Evolutionary conservation across 176 grass and related monocot genomes (phyloP), one percentile per base, ranked within the genome.

Genomic region (Pontederia paniculata): DNA sequence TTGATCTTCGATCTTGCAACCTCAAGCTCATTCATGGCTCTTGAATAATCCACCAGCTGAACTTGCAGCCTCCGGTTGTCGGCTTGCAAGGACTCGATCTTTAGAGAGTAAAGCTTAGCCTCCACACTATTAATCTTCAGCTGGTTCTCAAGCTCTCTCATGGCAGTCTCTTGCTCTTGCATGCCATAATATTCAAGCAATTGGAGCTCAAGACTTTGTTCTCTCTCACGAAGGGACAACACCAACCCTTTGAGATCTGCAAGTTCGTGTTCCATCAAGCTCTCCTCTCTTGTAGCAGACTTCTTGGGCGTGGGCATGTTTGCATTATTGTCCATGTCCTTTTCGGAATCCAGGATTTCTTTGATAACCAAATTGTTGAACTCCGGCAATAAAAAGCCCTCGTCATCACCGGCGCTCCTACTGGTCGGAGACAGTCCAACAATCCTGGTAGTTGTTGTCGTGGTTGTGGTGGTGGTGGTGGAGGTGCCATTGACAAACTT

Each of bases 111-210:
- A n/a, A 91, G 54, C 76, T 98, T 81, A 16, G 80, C 74, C 71
- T 98, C 83, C 0, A 84, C 80, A 47, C 51, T 84, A 62, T 73
- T 88, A 66, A 98, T 78, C 77, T 84, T 88, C 19, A 88, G 47
- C 51, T 91, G 87, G 71, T 77, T 98, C 80, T 88, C 72, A 63
- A 98, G 86, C 78, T 91, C 80, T 60, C 67, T 81, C 68, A 91
- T 60, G 3, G 77, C 64, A 57, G 63, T 68, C 55, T 84, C 77
- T 66, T 82, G 87, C 60, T 91, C 93, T 75, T 88, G 75, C 66
- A 91, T 78, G 66, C 77, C 80, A 8, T 68, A 79, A 23, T 65
- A 82, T 46, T 91, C 70, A 48, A 77, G 37, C 52, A 88, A 63
- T 65, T 98, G 83, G 44, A 80, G 68, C 71, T 88, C 87, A 9